Evolutionary conservation across 1,284 basidiomycete genomes (phyloP).

Genomic region (Puccinia coronata): DNA sequence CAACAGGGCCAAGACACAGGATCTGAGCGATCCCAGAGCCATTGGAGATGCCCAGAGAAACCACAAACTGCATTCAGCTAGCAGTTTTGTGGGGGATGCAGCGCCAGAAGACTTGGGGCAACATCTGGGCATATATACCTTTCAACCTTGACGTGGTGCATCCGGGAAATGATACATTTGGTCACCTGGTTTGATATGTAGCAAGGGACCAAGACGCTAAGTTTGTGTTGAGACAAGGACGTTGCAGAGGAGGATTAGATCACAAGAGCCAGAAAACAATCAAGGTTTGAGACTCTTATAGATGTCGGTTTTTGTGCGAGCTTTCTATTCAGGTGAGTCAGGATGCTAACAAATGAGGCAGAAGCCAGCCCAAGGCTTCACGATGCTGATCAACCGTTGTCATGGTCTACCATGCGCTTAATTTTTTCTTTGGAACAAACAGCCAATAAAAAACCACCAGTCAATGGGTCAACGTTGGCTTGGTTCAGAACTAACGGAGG

Average conservation of each 20-base stretch:
- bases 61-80: no score
- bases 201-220: neutral
- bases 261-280: slow-evolving; percentile 9
- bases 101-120: no score
- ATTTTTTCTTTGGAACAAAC: slow-evolving; percentile 63
- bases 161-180: no score
- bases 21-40: no score
- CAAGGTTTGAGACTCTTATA: neutral
- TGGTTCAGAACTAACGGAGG: neutral
- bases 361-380: neutral
- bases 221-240: neutral
- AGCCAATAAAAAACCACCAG: slow-evolving; percentile 63
- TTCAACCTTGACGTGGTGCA: no score
- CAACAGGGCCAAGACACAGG: no score
- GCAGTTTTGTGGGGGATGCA: no score
- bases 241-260: slow-evolving; percentile 3
- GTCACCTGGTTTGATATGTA: no score
- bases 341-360: neutral
- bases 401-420: slow-evolving; percentile 52
- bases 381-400: neutral
- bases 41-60: no score
- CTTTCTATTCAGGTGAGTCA: neutral
- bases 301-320: neutral
- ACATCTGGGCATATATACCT: no score
- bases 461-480: neutral